Evolutionary conservation across 164 flowering plant genomes (phyloP), one percentile per base, ranked within the genome.

Genomic region (Umbellularia californica): DNA sequence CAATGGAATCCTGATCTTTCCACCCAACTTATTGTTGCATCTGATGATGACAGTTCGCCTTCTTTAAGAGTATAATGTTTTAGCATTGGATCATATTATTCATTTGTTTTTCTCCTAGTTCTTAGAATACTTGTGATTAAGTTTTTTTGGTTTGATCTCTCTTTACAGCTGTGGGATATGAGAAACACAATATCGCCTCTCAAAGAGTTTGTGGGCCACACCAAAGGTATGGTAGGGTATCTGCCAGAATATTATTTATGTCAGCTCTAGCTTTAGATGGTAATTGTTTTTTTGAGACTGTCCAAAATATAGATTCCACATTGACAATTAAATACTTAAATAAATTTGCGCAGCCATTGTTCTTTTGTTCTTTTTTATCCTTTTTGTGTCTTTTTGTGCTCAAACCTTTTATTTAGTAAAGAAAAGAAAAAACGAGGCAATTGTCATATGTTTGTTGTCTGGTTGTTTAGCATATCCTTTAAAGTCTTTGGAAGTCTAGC

Each of bases 1-100:
- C 99, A 96, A 82, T 96, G 99, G 99, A 81, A 94, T 80, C 99
- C 99, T 72, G 98, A 92, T 74, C 72, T 88, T 83, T 92, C 97
- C 22, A 96, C 98, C 35, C 97, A 94, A 80, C 91, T 96, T 50
- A 83, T 96, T 76, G 92, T 94, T 81, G 99, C 99, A 76, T 94
- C 98, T n/a, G 98, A 96, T 82, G 99, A 96, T 73, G 99, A 96
- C 76, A 73, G 70, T 70, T 89, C 93, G 22, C 99, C 99, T 76
- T 71, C 91, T 63, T 68, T 92, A 25, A 86, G 84, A 86, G 99
- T 96, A 92, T 75, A 72, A 30, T 28, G 47, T 67, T 28, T 15
- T 55, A 55, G 60, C n/a, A 4, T 4, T 55, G 17, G n/a, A 55
- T 55, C n/a, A 3, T 55, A 15, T 15, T 20, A 15, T 15, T 55